phyloP scores from a whole-genome alignment of 805 yeast species.

The Ogataea sp. region DNA sequence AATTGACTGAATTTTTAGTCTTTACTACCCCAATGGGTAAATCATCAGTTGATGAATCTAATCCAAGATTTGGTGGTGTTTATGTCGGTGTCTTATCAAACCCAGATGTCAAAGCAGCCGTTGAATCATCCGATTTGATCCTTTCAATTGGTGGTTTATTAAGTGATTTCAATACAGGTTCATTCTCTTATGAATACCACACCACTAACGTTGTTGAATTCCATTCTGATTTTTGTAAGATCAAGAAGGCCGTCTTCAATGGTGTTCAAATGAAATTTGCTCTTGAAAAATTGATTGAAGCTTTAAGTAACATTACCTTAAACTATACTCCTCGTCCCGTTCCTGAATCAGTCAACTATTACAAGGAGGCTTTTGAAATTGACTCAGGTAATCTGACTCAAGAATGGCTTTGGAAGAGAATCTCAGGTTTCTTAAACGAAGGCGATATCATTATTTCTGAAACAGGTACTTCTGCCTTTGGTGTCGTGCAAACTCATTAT shows the following conservation, averaged over 20 bases:
- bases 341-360: constrained; percentile 31
- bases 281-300: constrained; percentile 30
- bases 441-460: constrained; percentile 65
- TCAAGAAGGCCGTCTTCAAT: constrained; percentile 61
- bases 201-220: constrained; percentile 71
- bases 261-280: constrained; percentile 64
- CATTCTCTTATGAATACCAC: constrained; percentile 68
- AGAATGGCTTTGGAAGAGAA: constrained; percentile 62
- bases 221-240: constrained; percentile 70
- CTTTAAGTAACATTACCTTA: constrained; percentile 21
- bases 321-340: constrained; percentile 45
- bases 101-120: constrained; percentile 64
- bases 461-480: constrained; percentile 72
- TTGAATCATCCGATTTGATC: constrained; percentile 67
- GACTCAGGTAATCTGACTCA: constrained; percentile 41
- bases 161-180: constrained; percentile 88
- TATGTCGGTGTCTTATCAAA: constrained; percentile 76
- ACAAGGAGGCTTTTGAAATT: constrained; percentile 38
- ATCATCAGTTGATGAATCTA: constrained; percentile 65
- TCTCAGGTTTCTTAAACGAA: constrained; percentile 53
- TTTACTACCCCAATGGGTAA: constrained; percentile 91
- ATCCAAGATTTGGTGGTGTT: constrained; percentile 74
- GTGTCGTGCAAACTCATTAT: constrained; percentile 58
- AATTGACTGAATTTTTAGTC: constrained; percentile 68
- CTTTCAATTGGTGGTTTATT: constrained; percentile 75